Evolutionary conservation across 306 rosid species (phyloP).

Genomic region (Prunus armeniaca): DNA sequence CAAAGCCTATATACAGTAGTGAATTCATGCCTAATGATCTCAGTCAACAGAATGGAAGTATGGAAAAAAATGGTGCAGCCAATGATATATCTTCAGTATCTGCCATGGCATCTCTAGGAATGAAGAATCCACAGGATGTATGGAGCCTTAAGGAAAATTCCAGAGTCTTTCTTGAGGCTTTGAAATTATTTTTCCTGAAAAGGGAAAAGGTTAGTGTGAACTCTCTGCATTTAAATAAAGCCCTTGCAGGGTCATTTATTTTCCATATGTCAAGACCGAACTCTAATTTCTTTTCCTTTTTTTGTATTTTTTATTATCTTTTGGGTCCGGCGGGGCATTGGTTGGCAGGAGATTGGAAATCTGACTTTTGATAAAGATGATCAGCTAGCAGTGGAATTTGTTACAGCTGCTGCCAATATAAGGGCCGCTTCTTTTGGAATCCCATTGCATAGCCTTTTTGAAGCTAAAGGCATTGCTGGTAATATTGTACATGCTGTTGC

Average conservation of each 20-base stretch:
- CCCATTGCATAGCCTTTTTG: slow-evolving; percentile 92
- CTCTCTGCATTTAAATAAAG: slow-evolving; percentile 23
- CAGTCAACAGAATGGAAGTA: slow-evolving; percentile 65
- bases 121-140: slow-evolving; percentile 97
- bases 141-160: slow-evolving; percentile 90
- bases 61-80: slow-evolving; percentile 38
- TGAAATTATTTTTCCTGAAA: slow-evolving; percentile 68
- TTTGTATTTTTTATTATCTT: background rate
- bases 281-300: background rate
- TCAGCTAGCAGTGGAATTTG: slow-evolving; percentile 96
- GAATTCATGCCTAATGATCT: slow-evolving; percentile 60
- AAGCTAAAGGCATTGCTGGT: slow-evolving; percentile 99
- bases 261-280: slow-evolving; percentile 8
- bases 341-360: slow-evolving; percentile 80
- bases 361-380: slow-evolving; percentile 96
- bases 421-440: slow-evolving; percentile 92
- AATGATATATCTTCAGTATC: slow-evolving; percentile 56
- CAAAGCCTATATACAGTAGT: slow-evolving; percentile 75
- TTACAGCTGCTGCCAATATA: slow-evolving; percentile 95
- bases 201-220: slow-evolving; percentile 68
- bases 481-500: slow-evolving; percentile 99
- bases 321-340: slow-evolving; percentile 9
- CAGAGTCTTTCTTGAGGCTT: slow-evolving; percentile 72
- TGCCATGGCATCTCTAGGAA: slow-evolving; percentile 84
- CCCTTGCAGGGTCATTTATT: slow-evolving; percentile 7